Evolutionary conservation across 176 grass and related monocot species (phyloP).

Genomic region (Cenchrus americanus): DNA sequence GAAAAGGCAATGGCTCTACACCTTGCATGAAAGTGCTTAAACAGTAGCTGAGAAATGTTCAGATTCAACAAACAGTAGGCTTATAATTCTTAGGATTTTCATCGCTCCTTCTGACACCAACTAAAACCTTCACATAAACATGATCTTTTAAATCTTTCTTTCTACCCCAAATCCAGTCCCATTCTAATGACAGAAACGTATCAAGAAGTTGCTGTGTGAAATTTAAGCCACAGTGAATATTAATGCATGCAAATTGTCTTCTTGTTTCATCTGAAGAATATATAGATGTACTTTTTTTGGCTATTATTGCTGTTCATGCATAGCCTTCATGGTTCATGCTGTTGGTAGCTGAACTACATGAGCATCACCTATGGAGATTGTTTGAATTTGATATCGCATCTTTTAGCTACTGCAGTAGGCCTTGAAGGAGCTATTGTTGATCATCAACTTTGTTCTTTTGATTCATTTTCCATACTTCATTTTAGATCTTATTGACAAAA

Average conservation of each 20-base stretch:
- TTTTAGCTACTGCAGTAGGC: background rate
- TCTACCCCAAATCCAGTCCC: background rate
- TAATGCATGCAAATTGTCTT: background rate
- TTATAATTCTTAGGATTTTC: background rate
- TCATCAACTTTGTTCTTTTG: slow-evolving; percentile 22
- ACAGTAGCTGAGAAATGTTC: background rate
- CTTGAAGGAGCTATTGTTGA: slow-evolving; percentile 3
- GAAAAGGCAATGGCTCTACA: background rate
- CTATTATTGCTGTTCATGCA: slow-evolving; percentile 6
- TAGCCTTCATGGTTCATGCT: background rate
- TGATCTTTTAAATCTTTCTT: background rate
- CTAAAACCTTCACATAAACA: background rate
- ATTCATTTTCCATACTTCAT: slow-evolving; percentile 34
- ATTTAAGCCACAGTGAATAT: background rate
- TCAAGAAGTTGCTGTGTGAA: background rate
- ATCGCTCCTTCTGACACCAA: no score
- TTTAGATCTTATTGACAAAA: slow-evolving; percentile 37
- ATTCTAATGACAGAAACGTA: background rate
- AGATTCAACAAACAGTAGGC: background rate
- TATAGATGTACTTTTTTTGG: background rate
- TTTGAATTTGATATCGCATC: background rate
- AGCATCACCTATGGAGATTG: background rate
- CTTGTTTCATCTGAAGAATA: background rate
- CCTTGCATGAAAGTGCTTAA: background rate
- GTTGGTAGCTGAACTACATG: background rate